Evolutionary conservation across 495 filamentous ascomycete genomes (phyloP), one percentile per base, ranked within the genome.

Genomic region (Pseudoneurospora amorphoporcata): DNA sequence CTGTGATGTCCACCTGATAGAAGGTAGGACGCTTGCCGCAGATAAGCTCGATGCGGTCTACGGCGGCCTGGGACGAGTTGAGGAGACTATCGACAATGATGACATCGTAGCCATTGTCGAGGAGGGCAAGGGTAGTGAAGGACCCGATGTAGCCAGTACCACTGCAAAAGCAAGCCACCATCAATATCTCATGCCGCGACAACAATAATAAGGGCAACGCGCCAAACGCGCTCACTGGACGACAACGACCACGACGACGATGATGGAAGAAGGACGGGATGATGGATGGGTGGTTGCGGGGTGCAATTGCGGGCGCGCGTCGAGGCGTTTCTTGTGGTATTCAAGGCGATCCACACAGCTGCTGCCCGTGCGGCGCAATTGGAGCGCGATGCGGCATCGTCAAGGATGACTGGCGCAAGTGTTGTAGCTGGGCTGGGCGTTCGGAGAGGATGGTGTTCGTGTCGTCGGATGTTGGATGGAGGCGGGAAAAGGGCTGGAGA

Each of bases 71-170:
- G 41, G 92, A 97, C 39, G 96, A 97, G 81, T 99, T 99, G 89
- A 94, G 96, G 70, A 98, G 88, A 83, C 90, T 98, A 84, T 99
- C 95, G 72, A 94, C 90, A 72, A 99, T 92, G 76, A 99, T 91
- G 69, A 99, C 96, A 79, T 98, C 91, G 87, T 98, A 98, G 81
- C 90, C 94, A 78, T 94, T 92, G 77, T 97, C 86, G 75, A 99
- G 92, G 29, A 99, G 91, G 42, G 94, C 92, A 70, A 99, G 90
- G 71, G 91, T 85, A 70, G 95, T 99, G 88, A 98, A 98, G 47
- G 95, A 99, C 76, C 95, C 95, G 82, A 99, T 99, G 87, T 99
- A 99, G 84, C 95, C 95, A 72, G 93, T 95, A 76, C 95, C 95
- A 85, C 95, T 99, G 81, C 68, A 73, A 65, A 65, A 65, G 53